Evolutionary conservation across 2,329 filamentous ascomycete genomes (phyloP).

Genomic region (Pezizomycotina sp.): DNA sequence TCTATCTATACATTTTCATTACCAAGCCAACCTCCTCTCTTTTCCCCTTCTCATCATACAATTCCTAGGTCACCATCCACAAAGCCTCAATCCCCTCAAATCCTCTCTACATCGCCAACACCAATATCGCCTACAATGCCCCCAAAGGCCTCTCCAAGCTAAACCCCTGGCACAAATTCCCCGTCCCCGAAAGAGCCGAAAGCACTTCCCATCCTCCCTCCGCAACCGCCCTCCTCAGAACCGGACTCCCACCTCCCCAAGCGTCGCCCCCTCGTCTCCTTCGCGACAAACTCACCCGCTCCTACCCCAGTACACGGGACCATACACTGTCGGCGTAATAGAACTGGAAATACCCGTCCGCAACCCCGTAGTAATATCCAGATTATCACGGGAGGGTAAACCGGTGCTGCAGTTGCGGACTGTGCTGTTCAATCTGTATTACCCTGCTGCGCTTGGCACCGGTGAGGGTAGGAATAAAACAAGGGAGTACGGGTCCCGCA

Average conservation of each 20-base stretch:
- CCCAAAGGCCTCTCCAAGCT: no score
- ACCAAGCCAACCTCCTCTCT: no score
- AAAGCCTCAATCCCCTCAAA: no score
- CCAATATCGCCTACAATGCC: no score
- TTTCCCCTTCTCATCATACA: no score
- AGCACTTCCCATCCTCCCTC: no score
- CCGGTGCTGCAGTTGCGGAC: slow-evolving; percentile 47
- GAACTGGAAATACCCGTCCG: slow-evolving; percentile 62
- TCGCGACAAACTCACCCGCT: slow-evolving; percentile 46
- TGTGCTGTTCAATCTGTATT: slow-evolving; percentile 66
- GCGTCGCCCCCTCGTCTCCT: slow-evolving; percentile 8
- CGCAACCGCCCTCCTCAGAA: no score
- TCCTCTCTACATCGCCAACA: no score
- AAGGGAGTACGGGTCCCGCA: slow-evolving; percentile 3
- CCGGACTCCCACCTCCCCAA: slow-evolving; percentile 15
- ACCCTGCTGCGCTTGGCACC: slow-evolving; percentile 42
- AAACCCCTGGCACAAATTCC: no score
- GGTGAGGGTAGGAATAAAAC: slow-evolving; percentile 21
- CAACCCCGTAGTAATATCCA: slow-evolving; percentile 32
- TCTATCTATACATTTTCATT: no score
- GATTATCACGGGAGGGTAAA: slow-evolving; percentile 10
- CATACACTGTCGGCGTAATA: slow-evolving; percentile 60
- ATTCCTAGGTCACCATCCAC: no score
- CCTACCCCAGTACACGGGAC: slow-evolving; percentile 61
- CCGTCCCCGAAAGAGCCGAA: no score